Conservation (phyloP, 2,329 filamentous ascomycete species). For the Colletotrichum orchidophilum region DNA sequence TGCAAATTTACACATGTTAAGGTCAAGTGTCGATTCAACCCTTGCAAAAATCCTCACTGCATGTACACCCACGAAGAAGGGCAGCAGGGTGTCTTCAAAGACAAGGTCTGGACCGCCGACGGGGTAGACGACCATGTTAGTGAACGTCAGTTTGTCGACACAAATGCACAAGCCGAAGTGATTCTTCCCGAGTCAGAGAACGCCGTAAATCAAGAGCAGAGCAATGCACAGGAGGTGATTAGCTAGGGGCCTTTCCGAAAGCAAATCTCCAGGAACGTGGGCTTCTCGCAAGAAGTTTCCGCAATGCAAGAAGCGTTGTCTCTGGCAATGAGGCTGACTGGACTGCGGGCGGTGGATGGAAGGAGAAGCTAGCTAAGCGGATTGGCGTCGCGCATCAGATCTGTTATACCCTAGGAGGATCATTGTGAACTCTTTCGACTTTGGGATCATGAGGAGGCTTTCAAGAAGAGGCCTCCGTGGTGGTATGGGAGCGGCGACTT, state of each 20-base stretch:
- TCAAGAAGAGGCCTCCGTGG: slow-evolving; percentile 4
- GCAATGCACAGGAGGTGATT: slow-evolving; percentile 50
- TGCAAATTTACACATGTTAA: slow-evolving; percentile 93
- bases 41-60: slow-evolving; percentile 89
- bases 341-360: background rate
- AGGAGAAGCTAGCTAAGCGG: background rate
- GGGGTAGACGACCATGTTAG: slow-evolving; percentile 74
- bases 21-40: slow-evolving; percentile 88
- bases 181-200: slow-evolving; percentile 67
- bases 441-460: background rate
- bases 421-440: background rate
- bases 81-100: slow-evolving; percentile 83
- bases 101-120: slow-evolving; percentile 89
- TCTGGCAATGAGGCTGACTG: background rate
- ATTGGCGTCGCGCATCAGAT: slow-evolving; percentile 2
- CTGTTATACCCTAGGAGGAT: slow-evolving; percentile 1
- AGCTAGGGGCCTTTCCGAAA: slow-evolving; percentile 31
- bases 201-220: slow-evolving; percentile 49
- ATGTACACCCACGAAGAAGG: slow-evolving; percentile 91
- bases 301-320: slow-evolving; percentile 2
- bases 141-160: slow-evolving; percentile 87
- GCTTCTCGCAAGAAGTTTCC: background rate
- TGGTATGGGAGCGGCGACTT: slow-evolving; percentile 22
- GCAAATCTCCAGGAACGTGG: background rate
- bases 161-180: slow-evolving; percentile 73